phyloP scores from a whole-genome alignment of 768 basidiomycete genomes.

The Mycena amicta region DNA sequence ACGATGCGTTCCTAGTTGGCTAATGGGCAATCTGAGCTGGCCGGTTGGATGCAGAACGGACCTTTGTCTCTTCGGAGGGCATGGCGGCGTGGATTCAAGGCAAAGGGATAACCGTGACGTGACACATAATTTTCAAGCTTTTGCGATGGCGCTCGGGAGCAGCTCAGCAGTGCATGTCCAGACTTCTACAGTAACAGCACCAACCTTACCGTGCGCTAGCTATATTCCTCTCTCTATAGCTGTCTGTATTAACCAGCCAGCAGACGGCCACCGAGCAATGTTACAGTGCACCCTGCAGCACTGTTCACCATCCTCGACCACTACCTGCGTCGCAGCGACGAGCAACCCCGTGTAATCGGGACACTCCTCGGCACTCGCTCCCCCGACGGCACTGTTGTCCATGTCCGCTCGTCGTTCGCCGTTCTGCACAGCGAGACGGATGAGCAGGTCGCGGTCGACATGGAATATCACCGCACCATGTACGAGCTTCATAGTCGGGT shows the following conservation, averaged over 20 bases:
- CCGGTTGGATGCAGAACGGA: constrained; percentile 31
- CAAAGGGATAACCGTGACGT: constrained; percentile 1
- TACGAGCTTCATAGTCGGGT: constrained; percentile 87
- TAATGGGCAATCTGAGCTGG: background rate
- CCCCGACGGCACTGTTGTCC: constrained; percentile 54
- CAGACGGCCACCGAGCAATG: constrained; percentile 70
- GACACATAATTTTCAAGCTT: constrained; percentile 3
- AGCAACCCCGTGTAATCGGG: constrained; percentile 89
- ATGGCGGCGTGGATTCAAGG: constrained; percentile 40
- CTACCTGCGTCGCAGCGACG: constrained; percentile 84
- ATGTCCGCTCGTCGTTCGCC: constrained; percentile 85
- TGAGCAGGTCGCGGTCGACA: constrained; percentile 94
- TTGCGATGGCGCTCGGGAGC: constrained; percentile 49
- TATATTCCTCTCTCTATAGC: constrained; percentile 2
- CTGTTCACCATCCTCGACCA: constrained; percentile 96
- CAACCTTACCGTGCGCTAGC: constrained; percentile 42
- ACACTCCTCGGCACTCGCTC: constrained; percentile 87
- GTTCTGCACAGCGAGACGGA: constrained; percentile 91
- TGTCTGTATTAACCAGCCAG: no score
- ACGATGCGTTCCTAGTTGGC: constrained; percentile 72
- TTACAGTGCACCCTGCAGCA: constrained; percentile 89
- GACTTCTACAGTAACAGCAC: constrained; percentile 31
- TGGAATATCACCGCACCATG: constrained; percentile 94
- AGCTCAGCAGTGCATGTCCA: constrained; percentile 57
- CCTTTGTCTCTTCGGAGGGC: constrained; percentile 93